phyloP scores from a whole-genome alignment of 2,329 filamentous ascomycete species.

The Pseudopithomyces maydicus region DNA sequence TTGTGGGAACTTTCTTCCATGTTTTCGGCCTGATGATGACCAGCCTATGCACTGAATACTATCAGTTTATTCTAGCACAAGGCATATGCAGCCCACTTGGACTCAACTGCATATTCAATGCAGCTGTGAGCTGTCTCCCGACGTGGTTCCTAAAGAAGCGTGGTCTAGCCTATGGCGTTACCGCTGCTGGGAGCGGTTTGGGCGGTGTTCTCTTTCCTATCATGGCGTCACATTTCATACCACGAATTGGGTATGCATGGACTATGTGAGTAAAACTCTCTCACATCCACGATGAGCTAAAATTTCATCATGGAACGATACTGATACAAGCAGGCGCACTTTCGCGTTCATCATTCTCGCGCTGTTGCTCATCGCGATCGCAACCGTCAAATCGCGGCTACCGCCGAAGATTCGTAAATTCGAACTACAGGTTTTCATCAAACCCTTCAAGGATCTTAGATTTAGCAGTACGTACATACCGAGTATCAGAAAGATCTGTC shows the following conservation, averaged over 20 bases:
- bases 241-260: slow-evolving; percentile 62
- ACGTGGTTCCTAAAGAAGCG: slow-evolving; percentile 58
- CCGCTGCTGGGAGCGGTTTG: slow-evolving; percentile 56
- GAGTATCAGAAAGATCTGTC: no score
- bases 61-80: slow-evolving; percentile 61
- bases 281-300: no score
- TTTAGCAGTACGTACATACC: slow-evolving; percentile 37
- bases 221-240: slow-evolving; percentile 62
- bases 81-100: slow-evolving; percentile 57
- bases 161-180: slow-evolving; percentile 55
- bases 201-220: slow-evolving; percentile 66
- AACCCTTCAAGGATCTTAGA: slow-evolving; percentile 47
- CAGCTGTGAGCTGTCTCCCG: slow-evolving; percentile 49
- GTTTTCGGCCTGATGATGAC: slow-evolving; percentile 70
- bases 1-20: slow-evolving; percentile 60
- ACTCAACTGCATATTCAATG: slow-evolving; percentile 61
- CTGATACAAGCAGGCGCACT: slow-evolving; percentile 46
- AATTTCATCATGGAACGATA: no score
- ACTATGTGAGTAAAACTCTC: slow-evolving; percentile 51
- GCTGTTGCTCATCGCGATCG: slow-evolving; percentile 58
- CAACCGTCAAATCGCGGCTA: slow-evolving; percentile 59
- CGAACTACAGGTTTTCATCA: slow-evolving; percentile 29
- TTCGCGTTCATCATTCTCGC: slow-evolving; percentile 65
- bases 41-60: slow-evolving; percentile 60
- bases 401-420: slow-evolving; percentile 46